Evolutionary conservation across 1,139 yeast genomes (phyloP), one percentile per base, ranked within the genome.

Genomic region (Debaryomyces robertsiae): DNA sequence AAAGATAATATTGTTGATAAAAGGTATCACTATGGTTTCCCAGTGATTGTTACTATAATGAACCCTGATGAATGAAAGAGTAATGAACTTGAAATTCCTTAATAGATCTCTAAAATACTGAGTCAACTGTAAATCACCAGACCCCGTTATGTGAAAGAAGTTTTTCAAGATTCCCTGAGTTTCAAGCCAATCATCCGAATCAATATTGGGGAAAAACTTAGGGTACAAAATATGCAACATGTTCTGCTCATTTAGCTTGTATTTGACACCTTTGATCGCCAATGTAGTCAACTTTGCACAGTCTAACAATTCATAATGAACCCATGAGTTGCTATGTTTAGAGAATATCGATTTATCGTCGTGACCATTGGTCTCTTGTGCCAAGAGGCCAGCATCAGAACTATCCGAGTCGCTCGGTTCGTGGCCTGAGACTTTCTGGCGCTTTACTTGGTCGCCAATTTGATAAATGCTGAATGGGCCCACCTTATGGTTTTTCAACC

Each of bases 211-310:
- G 42, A 67, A 73, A 50, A 69, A 70, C 39, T 70, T 70, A 13
- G 78, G 78, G 48, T 72, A 71, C 15, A 72, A 54, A n/a, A 73
- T 71, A 45, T 73, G 77, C 40, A 71, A 58, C 62, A 71, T 65
- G 45, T 70, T 71, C 46, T 73, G 78, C 42, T 71, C 75, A 37
- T 61, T 63, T 42, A 70, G 60, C 15, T 55, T 48, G 49, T 67
- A 70, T 35, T 61, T 53, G 2, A 67, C 57, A 4, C 78, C 78
- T 44, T 71, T 73, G 15, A 73, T 67, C 16, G 75, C 77, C 37
- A 65, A 43, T 24, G 69, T 68, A 2, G 77, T 65, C 39, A 73
- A 57, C 42, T 68, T 70, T 15, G 78, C 75, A 34, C 52, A 61
- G 36, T 63, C 61, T 15, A 71, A 41, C 10, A 72, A 60, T 32